Percentiles rank a stretch among this genome's conserved stretches.
phyloP scores from a whole-genome alignment of 768 basidiomycete species.

The Lentinus tigrinus region DNA sequence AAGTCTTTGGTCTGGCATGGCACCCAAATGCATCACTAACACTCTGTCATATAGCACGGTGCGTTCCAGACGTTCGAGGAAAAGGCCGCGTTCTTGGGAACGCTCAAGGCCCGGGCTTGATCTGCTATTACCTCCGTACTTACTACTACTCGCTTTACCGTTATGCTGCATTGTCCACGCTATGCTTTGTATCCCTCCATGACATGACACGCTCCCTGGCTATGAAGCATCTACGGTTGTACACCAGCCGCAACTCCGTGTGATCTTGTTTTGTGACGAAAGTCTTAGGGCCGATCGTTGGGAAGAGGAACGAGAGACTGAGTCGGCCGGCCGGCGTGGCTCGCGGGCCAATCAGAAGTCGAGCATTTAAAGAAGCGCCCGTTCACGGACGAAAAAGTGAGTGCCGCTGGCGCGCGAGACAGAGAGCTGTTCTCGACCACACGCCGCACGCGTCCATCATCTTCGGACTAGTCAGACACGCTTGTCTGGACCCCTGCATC shows the following conservation, averaged over 20 bases:
- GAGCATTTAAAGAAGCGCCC: constrained; percentile 2
- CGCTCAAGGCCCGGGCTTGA: constrained; percentile 83
- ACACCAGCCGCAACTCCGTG: not conserved
- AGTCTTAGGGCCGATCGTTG: too few relatives aligned
- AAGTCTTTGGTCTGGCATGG: constrained; percentile 33
- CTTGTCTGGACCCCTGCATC: not conserved
- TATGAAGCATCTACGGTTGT: constrained; percentile 19
- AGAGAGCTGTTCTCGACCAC: constrained; percentile 3
- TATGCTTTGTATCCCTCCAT: constrained; percentile 39
- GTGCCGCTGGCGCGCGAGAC: constrained; percentile 5
- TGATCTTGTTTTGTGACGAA: not conserved
- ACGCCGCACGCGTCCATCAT: constrained; percentile 13
- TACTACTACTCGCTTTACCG: constrained; percentile 33
- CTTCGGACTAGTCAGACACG: constrained; percentile 1
- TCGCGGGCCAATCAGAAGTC: not conserved
- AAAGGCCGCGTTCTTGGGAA: constrained; percentile 92
- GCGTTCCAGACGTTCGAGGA: constrained; percentile 97
- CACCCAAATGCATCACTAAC: not conserved
- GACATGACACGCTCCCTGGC: constrained; percentile 19
- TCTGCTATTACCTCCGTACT: constrained; percentile 35
- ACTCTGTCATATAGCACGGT: constrained; percentile 61
- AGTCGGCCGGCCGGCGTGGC: too few relatives aligned
- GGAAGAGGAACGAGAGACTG: too few relatives aligned
- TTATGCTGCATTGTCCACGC: constrained; percentile 36
- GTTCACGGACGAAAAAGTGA: constrained; percentile 11